Evolutionary conservation across 2,329 filamentous ascomycete species (phyloP).

Genomic region (Lachnellula cervina): DNA sequence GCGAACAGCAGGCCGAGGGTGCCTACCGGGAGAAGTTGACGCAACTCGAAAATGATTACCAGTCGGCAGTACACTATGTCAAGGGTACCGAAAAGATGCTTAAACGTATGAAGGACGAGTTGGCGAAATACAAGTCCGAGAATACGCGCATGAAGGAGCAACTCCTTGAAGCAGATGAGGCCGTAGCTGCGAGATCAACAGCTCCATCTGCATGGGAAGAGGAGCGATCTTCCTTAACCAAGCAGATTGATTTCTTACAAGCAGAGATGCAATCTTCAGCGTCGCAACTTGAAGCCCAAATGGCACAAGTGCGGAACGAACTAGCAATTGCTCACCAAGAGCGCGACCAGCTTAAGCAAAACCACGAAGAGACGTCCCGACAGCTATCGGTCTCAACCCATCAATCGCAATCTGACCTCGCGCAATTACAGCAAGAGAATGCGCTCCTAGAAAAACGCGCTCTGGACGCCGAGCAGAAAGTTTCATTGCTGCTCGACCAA

Average conservation of each 20-base stretch:
- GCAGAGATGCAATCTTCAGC: slow-evolving; percentile 62
- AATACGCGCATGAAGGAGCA: slow-evolving; percentile 80
- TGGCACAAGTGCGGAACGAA: slow-evolving; percentile 64
- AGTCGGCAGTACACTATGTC: slow-evolving; percentile 95
- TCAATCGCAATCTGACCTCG: slow-evolving; percentile 62
- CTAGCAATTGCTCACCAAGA: slow-evolving; percentile 61
- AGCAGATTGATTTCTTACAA: slow-evolving; percentile 66
- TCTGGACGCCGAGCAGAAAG: slow-evolving; percentile 85
- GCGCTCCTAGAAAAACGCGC: slow-evolving; percentile 75
- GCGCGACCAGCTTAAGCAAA: slow-evolving; percentile 60
- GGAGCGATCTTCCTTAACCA: slow-evolving; percentile 63
- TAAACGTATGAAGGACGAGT: slow-evolving; percentile 95
- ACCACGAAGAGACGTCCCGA: slow-evolving; percentile 47
- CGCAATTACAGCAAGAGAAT: slow-evolving; percentile 81
- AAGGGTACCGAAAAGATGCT: slow-evolving; percentile 99
- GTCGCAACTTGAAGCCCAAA: slow-evolving; percentile 63
- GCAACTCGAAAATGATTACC: slow-evolving; percentile 94
- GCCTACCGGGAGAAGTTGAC: slow-evolving; percentile 89
- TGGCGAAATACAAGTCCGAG: slow-evolving; percentile 85
- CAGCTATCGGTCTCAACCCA: slow-evolving; percentile 53
- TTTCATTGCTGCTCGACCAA: slow-evolving; percentile 87
- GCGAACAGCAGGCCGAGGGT: slow-evolving; percentile 81
- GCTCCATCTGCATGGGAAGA: slow-evolving; percentile 64
- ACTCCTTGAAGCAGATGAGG: slow-evolving; percentile 62
- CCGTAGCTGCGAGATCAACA: slow-evolving; percentile 38